Evolutionary conservation across 2,329 filamentous ascomycete species (phyloP).

Genomic region (Cytospora leucostoma): DNA sequence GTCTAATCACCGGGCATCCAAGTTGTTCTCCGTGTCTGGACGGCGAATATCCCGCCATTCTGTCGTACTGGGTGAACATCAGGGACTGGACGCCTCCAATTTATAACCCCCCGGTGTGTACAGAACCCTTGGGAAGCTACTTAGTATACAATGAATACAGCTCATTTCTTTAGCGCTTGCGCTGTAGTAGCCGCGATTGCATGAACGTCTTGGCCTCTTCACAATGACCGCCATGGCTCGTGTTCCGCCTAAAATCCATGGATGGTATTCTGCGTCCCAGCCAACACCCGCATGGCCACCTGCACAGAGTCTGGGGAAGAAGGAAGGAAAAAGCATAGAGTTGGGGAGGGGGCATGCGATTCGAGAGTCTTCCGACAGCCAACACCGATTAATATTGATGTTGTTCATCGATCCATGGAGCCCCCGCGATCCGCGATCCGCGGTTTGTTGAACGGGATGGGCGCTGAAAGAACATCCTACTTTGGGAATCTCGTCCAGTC

Average conservation of each 20-base stretch:
- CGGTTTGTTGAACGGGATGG: slow-evolving; percentile 9
- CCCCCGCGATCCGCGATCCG: background rate
- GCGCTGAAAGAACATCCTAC: slow-evolving; percentile 8
- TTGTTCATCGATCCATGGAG: background rate
- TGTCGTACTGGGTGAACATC: no score
- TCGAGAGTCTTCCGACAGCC: background rate
- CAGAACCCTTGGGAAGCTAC: no score
- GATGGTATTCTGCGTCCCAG: no score
- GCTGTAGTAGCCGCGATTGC: background rate
- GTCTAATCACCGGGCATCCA: no score
- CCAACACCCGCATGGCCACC: background rate
- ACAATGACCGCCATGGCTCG: background rate
- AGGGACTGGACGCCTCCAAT: no score
- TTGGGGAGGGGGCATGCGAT: background rate
- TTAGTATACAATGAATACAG: background rate
- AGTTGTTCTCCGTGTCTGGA: no score
- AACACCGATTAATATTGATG: background rate
- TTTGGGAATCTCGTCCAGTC: background rate
- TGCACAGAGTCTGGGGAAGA: slow-evolving; percentile 16
- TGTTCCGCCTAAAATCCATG: background rate
- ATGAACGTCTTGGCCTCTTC: background rate
- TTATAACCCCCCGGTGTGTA: no score
- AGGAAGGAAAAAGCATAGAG: no score
- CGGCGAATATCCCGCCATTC: no score
- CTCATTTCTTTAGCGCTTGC: background rate